Evolutionary conservation across 345 rosid genomes (phyloP).

Genomic region (Toxicodendron radicans): DNA sequence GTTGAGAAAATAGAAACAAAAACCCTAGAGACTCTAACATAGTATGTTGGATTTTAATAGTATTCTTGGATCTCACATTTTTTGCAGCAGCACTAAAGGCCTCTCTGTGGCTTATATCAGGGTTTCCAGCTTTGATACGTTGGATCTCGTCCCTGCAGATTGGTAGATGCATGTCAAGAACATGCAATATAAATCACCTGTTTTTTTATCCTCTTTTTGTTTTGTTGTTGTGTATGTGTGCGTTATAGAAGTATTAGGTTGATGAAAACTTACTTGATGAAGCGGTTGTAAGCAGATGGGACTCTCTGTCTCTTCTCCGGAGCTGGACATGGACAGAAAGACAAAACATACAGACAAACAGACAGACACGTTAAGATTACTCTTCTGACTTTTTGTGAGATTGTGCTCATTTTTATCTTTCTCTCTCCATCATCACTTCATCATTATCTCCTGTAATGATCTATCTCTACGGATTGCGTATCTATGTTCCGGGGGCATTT

Average conservation of each 20-base stretch:
- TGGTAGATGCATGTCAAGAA: slow-evolving; percentile 4
- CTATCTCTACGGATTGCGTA: slow-evolving; percentile 24
- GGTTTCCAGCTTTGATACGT: slow-evolving; percentile 98
- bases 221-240: background rate
- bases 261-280: slow-evolving; percentile 77
- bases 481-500: slow-evolving; percentile 57
- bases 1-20: background rate
- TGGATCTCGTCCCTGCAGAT: slow-evolving; percentile 94
- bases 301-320: slow-evolving; percentile 99
- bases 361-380: slow-evolving; percentile 46
- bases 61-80: slow-evolving; percentile 62
- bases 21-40: background rate
- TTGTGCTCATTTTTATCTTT: slow-evolving; percentile 17
- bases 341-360: slow-evolving; percentile 45
- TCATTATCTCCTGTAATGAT: slow-evolving; percentile 43
- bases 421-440: slow-evolving; percentile 58
- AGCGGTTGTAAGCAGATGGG: slow-evolving; percentile 99
- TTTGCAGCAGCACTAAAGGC: slow-evolving; percentile 99
- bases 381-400: slow-evolving; percentile 34
- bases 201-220: too few relatives aligned
- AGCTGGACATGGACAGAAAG: slow-evolving; percentile 61
- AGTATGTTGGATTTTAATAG: background rate
- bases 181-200: background rate
- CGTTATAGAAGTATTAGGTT: too few relatives aligned
- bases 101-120: slow-evolving; percentile 99